Conservation (phyloP, 306 rosid species). For the Fragaria nilgerrensis region DNA sequence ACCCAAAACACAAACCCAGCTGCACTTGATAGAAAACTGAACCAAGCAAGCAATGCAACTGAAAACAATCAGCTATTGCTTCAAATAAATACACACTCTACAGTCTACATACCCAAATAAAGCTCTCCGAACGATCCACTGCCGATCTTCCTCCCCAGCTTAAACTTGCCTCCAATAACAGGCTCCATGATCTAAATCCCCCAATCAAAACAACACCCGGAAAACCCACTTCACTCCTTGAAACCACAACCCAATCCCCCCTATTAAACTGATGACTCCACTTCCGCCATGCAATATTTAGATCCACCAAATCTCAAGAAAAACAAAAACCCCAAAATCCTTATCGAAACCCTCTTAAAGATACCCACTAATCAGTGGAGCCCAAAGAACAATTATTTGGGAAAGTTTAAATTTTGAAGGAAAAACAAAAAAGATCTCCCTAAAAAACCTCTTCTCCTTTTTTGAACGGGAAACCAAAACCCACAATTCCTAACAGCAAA, state of each 20-base stretch:
- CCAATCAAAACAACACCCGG: background rate
- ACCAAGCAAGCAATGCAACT: slow-evolving; percentile 20
- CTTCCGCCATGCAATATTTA: slow-evolving; percentile 31
- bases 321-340: slow-evolving; percentile 24
- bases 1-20: slow-evolving; percentile 14
- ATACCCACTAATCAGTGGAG: slow-evolving; percentile 25
- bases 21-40: slow-evolving; percentile 1
- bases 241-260: slow-evolving; percentile 31
- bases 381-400: slow-evolving; percentile 24
- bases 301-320: slow-evolving; percentile 46
- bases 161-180: slow-evolving; percentile 89
- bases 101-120: slow-evolving; percentile 64
- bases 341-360: slow-evolving; percentile 25
- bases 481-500: background rate
- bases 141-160: slow-evolving; percentile 95
- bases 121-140: slow-evolving; percentile 97
- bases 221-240: slow-evolving; percentile 27
- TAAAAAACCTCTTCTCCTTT: too few species aligned
- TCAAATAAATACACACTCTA: background rate
- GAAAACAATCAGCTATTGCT: background rate
- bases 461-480: background rate
- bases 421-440: background rate
- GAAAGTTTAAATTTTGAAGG: background rate
- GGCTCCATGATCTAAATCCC: slow-evolving; percentile 72
- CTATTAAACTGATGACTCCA: slow-evolving; percentile 16